Evolutionary conservation across 2,329 filamentous ascomycete genomes (phyloP), one percentile per base, ranked within the genome.

Genomic region (Pseudocercospora cruenta): DNA sequence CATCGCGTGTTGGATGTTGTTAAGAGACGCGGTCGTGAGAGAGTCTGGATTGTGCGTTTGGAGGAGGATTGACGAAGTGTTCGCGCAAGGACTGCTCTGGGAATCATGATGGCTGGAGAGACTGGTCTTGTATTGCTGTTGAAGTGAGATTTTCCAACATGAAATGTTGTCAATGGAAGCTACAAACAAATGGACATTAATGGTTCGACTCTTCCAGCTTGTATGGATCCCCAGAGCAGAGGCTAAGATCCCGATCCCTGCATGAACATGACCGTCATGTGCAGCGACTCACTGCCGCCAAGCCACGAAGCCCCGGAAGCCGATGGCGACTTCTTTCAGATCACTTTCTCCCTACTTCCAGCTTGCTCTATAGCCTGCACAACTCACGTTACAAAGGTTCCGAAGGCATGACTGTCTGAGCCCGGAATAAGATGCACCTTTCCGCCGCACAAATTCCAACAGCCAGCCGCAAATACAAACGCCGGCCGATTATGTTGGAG

Each of bases 71-170:
- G 71, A 64, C 68, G 73, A 43, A 68, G 55, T 31, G 65, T 58
- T 63, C 65, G 63, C 26, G 69, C 60, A 43, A 68, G 64, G 51
- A 70, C 58, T 16, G 65, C 62, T 66, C 72, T 60, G 14, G 69
- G 24, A 9, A 71, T 65, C 73, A 75, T 75, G 19, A 28, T 26
- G 2, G 47, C 47, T 21, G 3, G 12, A 26, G 47, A 12, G 47
- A 9, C 6, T 22, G 19, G 6, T 22, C 3, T 51, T 12, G 3
- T 1, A 3, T 1, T 12, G 4, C 1, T 39, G 16, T n/a, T 19
- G 45, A 21, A 21, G 45, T 51, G 45, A 51, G 22, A 5, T 1
- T 24, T n/a, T 21, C 45, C 45, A 36, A 5, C 33, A 36, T 12
- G 12, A 36, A 12, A 16, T 51, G 22, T 51, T 21, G n/a, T 49